These are phyloP conservation scores for Pelargonium citronellum DNA, from an alignment of 441 rosid genomes.

Conservation along the genomic window DNA sequence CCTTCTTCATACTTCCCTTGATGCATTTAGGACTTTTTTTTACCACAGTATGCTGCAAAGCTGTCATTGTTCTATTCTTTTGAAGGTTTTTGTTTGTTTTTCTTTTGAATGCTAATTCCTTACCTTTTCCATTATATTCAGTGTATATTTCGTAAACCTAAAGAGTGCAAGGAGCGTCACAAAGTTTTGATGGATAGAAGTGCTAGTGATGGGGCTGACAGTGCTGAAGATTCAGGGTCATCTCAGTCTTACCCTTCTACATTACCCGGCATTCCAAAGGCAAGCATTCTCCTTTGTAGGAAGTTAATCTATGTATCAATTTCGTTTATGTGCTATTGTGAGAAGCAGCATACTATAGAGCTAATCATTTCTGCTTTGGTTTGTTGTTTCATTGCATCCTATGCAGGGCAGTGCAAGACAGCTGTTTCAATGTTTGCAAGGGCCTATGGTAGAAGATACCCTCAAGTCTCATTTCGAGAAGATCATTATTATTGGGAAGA, in stretches of 20 bases:
- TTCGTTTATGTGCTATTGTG: conserved; percentile 15
- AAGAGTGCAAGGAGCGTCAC: conserved; percentile 98
- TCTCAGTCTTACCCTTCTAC: conserved; percentile 99
- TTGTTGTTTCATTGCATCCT: conserved; percentile 27
- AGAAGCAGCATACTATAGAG: conserved; percentile 20
- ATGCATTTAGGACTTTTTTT: conserved; percentile 6
- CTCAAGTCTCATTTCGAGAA: conserved; percentile 96
- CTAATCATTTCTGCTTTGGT: conserved; percentile 23
- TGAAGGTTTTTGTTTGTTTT: conserved; percentile 4
- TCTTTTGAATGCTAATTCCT: conserved; percentile 12
- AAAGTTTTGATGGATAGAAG: conserved; percentile 80
- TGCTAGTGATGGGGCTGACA: conserved; percentile 95
- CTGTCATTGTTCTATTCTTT: conserved; percentile 11
- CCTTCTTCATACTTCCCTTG: conserved; percentile 1
- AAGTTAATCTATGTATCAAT: background rate
- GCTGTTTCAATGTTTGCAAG: conserved; percentile 93
- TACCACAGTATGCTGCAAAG: background rate
- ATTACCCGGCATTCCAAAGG: conserved; percentile 99
- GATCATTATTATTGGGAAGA: conserved; percentile 76
- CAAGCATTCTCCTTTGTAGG: conserved; percentile 21
- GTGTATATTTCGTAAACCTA: conserved; percentile 88
- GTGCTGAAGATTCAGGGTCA: conserved; percentile 98
- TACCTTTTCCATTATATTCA: conserved; percentile 30
- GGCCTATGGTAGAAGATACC: conserved; percentile 96
- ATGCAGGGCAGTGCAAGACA: conserved; percentile 98